Percentiles rank a stretch among this genome's conserved stretches.
These are phyloP conservation scores for Arthroderma sp. DNA, from an alignment of 2,329 filamentous ascomycete species.

Conservation along the genomic window DNA sequence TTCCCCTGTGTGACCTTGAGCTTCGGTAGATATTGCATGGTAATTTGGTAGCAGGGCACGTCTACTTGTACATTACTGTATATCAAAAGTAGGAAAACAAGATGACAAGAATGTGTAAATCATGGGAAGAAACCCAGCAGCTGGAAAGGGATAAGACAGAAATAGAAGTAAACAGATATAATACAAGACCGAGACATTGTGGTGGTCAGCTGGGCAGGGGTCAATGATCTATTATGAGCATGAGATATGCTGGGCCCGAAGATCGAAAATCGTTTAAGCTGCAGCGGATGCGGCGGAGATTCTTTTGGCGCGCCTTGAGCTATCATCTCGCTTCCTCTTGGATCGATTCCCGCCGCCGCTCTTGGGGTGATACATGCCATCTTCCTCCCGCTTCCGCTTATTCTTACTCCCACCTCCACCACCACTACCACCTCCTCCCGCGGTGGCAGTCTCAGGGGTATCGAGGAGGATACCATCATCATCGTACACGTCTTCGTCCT, in stretches of 20 bases:
- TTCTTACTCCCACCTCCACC: constrained; percentile 17
- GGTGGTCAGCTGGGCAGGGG: no score
- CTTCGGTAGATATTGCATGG: no score
- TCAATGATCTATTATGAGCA: neutral
- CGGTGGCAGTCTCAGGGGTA: constrained; percentile 17
- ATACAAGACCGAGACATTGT: no score
- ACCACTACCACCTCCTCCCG: constrained; percentile 3
- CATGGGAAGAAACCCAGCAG: neutral
- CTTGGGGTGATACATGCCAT: constrained; percentile 34
- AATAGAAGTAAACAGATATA: neutral
- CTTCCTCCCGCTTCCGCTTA: constrained; percentile 37
- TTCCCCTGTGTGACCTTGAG: no score
- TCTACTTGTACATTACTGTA: no score
- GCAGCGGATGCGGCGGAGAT: constrained; percentile 15
- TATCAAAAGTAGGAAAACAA: no score
- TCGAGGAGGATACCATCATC: constrained; percentile 30
- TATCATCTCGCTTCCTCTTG: constrained; percentile 25
- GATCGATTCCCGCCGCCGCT: constrained; percentile 27
- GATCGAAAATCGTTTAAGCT: constrained; percentile 8
- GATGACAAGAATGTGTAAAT: neutral
- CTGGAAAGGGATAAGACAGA: neutral
- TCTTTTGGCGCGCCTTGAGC: constrained; percentile 22
- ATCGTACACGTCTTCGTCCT: constrained; percentile 30
- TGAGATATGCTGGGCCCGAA: constrained; percentile 9
- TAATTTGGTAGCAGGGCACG: no score